phyloP scores from a whole-genome alignment of 352 stramenopile species.

The Phytophthora boehmeriae region DNA sequence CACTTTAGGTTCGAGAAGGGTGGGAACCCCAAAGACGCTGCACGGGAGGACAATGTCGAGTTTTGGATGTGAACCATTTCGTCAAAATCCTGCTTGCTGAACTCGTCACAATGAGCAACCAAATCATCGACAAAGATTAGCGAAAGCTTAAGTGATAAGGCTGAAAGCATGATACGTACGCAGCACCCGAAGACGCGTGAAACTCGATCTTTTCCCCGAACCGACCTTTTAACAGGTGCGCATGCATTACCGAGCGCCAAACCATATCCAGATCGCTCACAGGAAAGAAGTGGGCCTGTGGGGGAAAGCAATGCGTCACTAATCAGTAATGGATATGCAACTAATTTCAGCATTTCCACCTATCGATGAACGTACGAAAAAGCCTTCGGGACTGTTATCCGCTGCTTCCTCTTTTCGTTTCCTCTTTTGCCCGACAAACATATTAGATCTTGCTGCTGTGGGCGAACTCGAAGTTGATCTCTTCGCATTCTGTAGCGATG shows the following conservation, averaged over 20 bases:
- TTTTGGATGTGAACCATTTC: slow-evolving; percentile 79
- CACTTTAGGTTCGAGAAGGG: slow-evolving; percentile 61
- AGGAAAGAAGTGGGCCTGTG: slow-evolving; percentile 60
- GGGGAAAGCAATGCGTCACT: background rate
- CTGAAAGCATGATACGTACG: slow-evolving; percentile 42
- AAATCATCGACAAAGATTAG: too few species aligned
- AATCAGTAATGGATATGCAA: background rate
- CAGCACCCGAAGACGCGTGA: slow-evolving; percentile 53
- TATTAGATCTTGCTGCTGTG: slow-evolving; percentile 15
- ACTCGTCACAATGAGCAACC: slow-evolving; percentile 29
- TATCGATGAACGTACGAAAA: slow-evolving; percentile 38
- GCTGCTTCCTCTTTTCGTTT: slow-evolving; percentile 28
- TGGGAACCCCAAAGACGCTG: slow-evolving; percentile 40
- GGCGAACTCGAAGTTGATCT: slow-evolving; percentile 20
- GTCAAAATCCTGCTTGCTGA: slow-evolving; percentile 72
- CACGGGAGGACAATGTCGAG: slow-evolving; percentile 40
- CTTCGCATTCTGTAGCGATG: slow-evolving; percentile 1
- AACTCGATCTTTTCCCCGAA: slow-evolving; percentile 75
- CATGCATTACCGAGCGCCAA: slow-evolving; percentile 66
- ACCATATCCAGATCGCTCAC: slow-evolving; percentile 64
- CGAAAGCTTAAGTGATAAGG: too few species aligned
- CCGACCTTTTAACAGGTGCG: slow-evolving; percentile 59
- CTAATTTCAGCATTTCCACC: background rate
- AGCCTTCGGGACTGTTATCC: slow-evolving; percentile 19
- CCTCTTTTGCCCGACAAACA: slow-evolving; percentile 29